Conservation (phyloP, 805 yeast species). For the Groenewaldozyma tartarivorans region DNA sequence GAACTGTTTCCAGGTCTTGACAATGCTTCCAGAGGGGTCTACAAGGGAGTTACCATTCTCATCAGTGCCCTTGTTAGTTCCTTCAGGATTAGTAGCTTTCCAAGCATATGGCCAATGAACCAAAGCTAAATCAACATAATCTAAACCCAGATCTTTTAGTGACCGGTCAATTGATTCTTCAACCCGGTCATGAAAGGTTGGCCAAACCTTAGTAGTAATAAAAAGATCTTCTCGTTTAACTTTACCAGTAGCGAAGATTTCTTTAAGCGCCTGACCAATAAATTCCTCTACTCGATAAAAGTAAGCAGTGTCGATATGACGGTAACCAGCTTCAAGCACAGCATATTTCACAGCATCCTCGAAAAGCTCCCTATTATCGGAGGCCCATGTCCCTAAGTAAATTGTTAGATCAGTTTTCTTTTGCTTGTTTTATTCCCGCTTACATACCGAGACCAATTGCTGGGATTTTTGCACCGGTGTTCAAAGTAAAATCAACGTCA, state of each 20-base stretch:
- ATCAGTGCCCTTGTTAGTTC: conserved; percentile 15
- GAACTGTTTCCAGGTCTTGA: conserved; percentile 43
- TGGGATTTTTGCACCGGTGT: neutral
- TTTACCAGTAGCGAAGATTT: conserved; percentile 1
- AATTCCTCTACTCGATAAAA: conserved; percentile 45
- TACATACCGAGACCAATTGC: no score
- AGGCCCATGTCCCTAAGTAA: neutral
- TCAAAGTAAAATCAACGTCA: neutral
- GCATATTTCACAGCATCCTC: conserved; percentile 34
- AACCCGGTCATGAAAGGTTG: conserved; percentile 29
- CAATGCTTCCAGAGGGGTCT: conserved; percentile 6
- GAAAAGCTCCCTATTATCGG: neutral
- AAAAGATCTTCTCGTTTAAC: conserved; percentile 43
- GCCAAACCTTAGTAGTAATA: conserved; percentile 54
- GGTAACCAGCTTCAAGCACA: conserved; percentile 39
- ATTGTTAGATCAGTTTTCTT: no score
- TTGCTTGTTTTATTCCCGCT: no score
- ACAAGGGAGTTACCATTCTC: no score
- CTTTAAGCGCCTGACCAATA: conserved; percentile 34
- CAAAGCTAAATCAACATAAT: conserved; percentile 65
- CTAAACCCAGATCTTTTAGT: conserved; percentile 51
- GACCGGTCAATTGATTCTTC: conserved; percentile 46
- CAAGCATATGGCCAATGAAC: conserved; percentile 63
- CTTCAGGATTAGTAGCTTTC: conserved; percentile 26
- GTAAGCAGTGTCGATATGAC: conserved; percentile 57